Percentiles rank a stretch among this genome's conserved stretches.
These are phyloP conservation scores for Yamadazyma sp. DNA, from an alignment of 1,139 yeast species.

Conservation along the genomic window DNA sequence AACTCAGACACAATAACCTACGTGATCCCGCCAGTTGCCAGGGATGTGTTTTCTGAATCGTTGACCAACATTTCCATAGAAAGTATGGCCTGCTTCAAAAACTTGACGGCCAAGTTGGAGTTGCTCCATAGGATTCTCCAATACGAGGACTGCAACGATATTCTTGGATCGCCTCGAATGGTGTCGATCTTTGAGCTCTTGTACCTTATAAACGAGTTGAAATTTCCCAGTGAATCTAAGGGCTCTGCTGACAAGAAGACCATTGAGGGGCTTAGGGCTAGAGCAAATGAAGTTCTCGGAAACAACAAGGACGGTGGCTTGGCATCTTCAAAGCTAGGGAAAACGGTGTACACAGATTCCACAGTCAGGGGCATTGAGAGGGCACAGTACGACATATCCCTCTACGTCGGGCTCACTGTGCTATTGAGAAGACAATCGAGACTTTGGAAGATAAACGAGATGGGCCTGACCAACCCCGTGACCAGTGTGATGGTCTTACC, in stretches of 20 bases:
- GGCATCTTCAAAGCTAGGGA: constrained; percentile 17
- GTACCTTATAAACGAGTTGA: constrained; percentile 24
- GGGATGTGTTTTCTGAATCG: constrained; percentile 29
- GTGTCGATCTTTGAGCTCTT: constrained; percentile 52
- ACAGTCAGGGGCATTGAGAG: constrained; percentile 6
- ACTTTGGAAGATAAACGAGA: constrained; percentile 40
- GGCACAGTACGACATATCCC: constrained; percentile 18
- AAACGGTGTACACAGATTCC: constrained; percentile 5
- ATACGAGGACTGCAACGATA: constrained; percentile 40
- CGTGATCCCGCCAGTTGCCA: constrained; percentile 36
- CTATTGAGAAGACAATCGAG: constrained; percentile 50
- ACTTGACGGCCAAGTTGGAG: constrained; percentile 45
- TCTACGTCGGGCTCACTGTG: constrained; percentile 45
- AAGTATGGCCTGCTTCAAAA: constrained; percentile 34
- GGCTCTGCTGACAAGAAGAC: background rate
- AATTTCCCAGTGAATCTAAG: background rate
- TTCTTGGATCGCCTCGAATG: constrained; percentile 42
- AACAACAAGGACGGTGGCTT: background rate
- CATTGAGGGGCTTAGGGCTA: background rate
- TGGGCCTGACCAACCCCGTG: constrained; percentile 37
- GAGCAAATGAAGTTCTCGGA: background rate
- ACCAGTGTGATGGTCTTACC: constrained; percentile 51
- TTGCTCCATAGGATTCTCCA: constrained; percentile 56
- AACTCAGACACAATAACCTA: constrained; percentile 40
- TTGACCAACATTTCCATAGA: constrained; percentile 31